phyloP scores from a whole-genome alignment of 257 asterid species.

The Penstemon newberryi region DNA sequence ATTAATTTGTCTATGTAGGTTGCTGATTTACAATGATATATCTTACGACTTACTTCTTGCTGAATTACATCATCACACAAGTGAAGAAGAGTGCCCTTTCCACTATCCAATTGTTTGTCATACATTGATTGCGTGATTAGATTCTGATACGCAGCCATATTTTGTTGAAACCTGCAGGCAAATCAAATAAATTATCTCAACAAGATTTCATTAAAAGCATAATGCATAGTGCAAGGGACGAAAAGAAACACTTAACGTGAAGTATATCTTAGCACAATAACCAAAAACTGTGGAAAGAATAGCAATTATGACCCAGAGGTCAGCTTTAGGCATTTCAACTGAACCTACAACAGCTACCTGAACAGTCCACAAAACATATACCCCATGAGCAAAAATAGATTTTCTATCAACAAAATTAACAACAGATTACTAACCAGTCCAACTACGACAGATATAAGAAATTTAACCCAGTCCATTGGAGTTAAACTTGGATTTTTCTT shows the following conservation, averaged over 20 bases:
- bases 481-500: slow-evolving; percentile 92
- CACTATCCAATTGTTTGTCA: slow-evolving; percentile 97
- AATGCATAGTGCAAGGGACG: too few species aligned
- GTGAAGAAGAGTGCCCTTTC: slow-evolving; percentile 97
- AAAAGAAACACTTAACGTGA: slow-evolving; percentile 66
- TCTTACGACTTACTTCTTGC: slow-evolving; percentile 67
- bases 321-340: slow-evolving; percentile 94
- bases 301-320: slow-evolving; percentile 93
- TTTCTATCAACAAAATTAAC: slow-evolving; percentile 10
- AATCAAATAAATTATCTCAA: neutral
- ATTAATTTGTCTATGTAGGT: neutral
- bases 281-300: slow-evolving; percentile 92
- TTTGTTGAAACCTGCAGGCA: slow-evolving; percentile 80
- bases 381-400: neutral
- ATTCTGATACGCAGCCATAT: slow-evolving; percentile 87
- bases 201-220: too few species aligned
- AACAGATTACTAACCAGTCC: slow-evolving; percentile 80
- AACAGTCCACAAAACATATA: slow-evolving; percentile 30
- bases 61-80: slow-evolving; percentile 98
- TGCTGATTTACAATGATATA: slow-evolving; percentile 5
- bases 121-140: slow-evolving; percentile 96
- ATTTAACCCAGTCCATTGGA: slow-evolving; percentile 98
- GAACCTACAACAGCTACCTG: slow-evolving; percentile 99
- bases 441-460: slow-evolving; percentile 79
- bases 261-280: slow-evolving; percentile 92